Evolutionary conservation across 2,329 filamentous ascomycete species (phyloP), one percentile per base, ranked within the genome.

Genomic region (Cordyceps cateniannulata): DNA sequence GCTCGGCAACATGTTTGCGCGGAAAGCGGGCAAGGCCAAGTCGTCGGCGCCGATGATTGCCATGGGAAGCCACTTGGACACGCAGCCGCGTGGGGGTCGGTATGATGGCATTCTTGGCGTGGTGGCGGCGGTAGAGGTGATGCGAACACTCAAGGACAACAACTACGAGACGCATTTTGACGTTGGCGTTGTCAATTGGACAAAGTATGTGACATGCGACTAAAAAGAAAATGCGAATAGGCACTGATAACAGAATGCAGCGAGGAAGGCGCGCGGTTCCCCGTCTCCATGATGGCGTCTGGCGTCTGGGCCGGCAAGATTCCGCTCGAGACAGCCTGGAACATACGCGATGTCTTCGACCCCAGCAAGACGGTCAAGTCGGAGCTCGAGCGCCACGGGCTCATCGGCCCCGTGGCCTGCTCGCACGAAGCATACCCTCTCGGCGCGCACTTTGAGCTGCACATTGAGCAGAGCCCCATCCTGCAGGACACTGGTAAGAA

Each of bases 401-500:
- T 90, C 0, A 89, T 89, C 22, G 65, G 71, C 0, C 72, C 78
- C 0, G 55, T 62, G 3, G 63, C 62, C 1, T 64, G 62, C 32
- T 64, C 65, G 18, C 50, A 63, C 47, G 29, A 45, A 3, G 52
- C 35, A 7, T 57, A 66, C n/a, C 87, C 87, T 0, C 84, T 92
- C 74, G 86, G 83, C 1, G 89, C 89, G 1, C 89, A 93, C 71
- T 93, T 93, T 67, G 90, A 93, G 71, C 79, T 95, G 10, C 90
- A 95, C 69, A 93, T 93, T 58, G 91, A 96, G 70, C 91, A 96
- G 70, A 90, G 90, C 0, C 89, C 90, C 0, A 83, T 91, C 38
- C 79, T 96, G 1, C 86, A 93, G 55, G 62, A 64, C 8, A 61
- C 63, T 1, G 62, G 63, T 0, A 67, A 62, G 35, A 68, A 65